Evolutionary conservation across 257 asterid genomes (phyloP).

Genomic region (Petunia secreta): DNA sequence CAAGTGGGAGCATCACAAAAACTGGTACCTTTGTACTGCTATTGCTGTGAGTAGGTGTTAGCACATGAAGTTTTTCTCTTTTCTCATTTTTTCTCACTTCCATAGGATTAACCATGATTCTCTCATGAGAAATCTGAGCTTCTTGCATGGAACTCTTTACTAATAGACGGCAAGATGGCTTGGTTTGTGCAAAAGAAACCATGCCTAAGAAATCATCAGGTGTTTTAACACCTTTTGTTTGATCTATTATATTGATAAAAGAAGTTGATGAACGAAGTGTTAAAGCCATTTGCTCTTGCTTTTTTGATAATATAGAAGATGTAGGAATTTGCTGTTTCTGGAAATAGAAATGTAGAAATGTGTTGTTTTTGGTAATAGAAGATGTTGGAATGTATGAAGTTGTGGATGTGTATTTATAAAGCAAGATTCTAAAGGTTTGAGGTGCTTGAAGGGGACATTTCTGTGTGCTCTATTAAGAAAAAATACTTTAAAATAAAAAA

Average conservation of each 20-base stretch:
- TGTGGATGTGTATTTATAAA: conserved; percentile 49
- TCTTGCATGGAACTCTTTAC: conserved; percentile 53
- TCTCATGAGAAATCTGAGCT: conserved; percentile 39
- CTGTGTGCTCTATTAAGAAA: conserved; percentile 60
- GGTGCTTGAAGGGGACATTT: conserved; percentile 43
- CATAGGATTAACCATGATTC: conserved; percentile 3
- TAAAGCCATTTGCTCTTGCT: conserved; percentile 55
- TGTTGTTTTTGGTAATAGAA: not conserved
- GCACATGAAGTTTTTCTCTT: conserved; percentile 58
- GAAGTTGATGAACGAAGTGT: conserved; percentile 76
- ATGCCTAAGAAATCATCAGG: conserved; percentile 54
- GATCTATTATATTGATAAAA: conserved; percentile 59
- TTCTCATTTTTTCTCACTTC: conserved; percentile 44
- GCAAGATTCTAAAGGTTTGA: conserved; percentile 31
- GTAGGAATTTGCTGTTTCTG: conserved; percentile 41
- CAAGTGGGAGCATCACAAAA: conserved; percentile 90
- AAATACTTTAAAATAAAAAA: conserved; percentile 30
- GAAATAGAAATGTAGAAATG: not conserved
- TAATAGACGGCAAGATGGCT: conserved; percentile 50
- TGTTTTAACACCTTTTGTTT: conserved; percentile 49
- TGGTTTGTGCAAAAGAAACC: conserved; percentile 56
- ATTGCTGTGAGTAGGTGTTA: conserved; percentile 41
- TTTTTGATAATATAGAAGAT: conserved; percentile 25
- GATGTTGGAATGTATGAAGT: not conserved
- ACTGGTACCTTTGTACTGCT: conserved; percentile 63